Conservation (phyloP, 2,329 filamentous ascomycete species). For the Epichloe coenophiala region DNA sequence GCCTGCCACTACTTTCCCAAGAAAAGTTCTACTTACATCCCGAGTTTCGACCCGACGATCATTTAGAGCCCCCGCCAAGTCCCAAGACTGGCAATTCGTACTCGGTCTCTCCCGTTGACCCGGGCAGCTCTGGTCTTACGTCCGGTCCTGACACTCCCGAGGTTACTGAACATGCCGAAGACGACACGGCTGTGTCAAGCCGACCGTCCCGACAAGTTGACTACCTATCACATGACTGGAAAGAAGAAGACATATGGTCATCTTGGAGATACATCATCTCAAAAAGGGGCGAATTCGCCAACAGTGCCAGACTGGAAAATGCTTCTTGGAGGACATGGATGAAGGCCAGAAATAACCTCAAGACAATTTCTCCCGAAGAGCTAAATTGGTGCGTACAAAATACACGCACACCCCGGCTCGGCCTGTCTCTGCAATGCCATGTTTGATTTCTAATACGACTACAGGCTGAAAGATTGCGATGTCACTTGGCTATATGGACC, state of each 20-base stretch:
- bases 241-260: conserved; percentile 92
- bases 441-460: conserved; percentile 15
- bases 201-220: conserved; percentile 84
- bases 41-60: conserved; percentile 20
- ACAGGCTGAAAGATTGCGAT: conserved; percentile 90
- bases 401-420: background rate
- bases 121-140: conserved; percentile 35
- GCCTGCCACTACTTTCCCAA: conserved; percentile 32
- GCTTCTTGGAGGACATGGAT: conserved; percentile 96
- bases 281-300: conserved; percentile 64
- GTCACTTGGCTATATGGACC: conserved; percentile 97
- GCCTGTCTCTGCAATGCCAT: too few species aligned
- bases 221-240: conserved; percentile 87
- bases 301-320: conserved; percentile 77
- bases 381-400: conserved; percentile 66
- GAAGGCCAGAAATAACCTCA: conserved; percentile 76
- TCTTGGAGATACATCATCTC: conserved; percentile 91
- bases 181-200: conserved; percentile 62
- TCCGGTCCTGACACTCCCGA: conserved; percentile 46
- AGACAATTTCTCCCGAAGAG: conserved; percentile 79
- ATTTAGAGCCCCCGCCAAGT: conserved; percentile 36
- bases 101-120: conserved; percentile 38
- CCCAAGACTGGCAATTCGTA: conserved; percentile 37
- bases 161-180: conserved; percentile 49
- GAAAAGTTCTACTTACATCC: conserved; percentile 29